These are phyloP conservation scores for Cercospora berteroae DNA, from an alignment of 2,329 filamentous ascomycete species.

Conservation along the genomic window DNA sequence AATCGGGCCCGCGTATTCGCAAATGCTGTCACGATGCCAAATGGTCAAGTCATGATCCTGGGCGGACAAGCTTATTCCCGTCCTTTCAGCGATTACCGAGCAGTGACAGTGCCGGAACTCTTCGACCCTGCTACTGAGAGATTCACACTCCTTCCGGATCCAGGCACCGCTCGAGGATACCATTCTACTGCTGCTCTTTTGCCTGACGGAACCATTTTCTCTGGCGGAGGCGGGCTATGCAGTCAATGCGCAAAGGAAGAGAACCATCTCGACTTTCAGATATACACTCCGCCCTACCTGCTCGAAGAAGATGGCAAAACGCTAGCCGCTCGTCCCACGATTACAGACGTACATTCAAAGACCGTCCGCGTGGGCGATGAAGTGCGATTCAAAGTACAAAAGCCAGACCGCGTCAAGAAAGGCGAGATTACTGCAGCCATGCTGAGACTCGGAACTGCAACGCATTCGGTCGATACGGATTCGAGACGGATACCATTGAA, in stretches of 20 bases:
- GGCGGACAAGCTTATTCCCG: conserved; percentile 30
- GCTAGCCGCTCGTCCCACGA: not conserved
- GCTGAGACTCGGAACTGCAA: conserved; percentile 51
- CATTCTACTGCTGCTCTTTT: conserved; percentile 53
- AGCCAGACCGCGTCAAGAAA: conserved; percentile 35
- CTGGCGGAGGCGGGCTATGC: conserved; percentile 55
- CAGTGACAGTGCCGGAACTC: conserved; percentile 22
- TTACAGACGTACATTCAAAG: not conserved
- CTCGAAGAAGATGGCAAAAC: conserved; percentile 22
- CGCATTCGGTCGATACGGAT: conserved; percentile 59
- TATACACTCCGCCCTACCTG: conserved; percentile 58
- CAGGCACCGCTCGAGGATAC: conserved; percentile 48
- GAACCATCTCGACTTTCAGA: conserved; percentile 56
- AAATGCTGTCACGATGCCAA: conserved; percentile 31
- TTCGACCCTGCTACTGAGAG: conserved; percentile 21
- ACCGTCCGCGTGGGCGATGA: conserved; percentile 7
- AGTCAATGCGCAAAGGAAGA: not conserved
- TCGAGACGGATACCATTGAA: conserved; percentile 50
- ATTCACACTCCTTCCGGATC: conserved; percentile 18
- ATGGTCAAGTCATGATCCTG: conserved; percentile 37
- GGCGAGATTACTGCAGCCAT: conserved; percentile 30
- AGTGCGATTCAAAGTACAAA: conserved; percentile 1
- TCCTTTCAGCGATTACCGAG: conserved; percentile 26
- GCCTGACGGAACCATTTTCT: conserved; percentile 52
- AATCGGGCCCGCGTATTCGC: conserved; percentile 32